Base-by-base conservation (phyloP, 192 early-diverging fungal genomes). In the Lobulomyces angularis region DNA sequence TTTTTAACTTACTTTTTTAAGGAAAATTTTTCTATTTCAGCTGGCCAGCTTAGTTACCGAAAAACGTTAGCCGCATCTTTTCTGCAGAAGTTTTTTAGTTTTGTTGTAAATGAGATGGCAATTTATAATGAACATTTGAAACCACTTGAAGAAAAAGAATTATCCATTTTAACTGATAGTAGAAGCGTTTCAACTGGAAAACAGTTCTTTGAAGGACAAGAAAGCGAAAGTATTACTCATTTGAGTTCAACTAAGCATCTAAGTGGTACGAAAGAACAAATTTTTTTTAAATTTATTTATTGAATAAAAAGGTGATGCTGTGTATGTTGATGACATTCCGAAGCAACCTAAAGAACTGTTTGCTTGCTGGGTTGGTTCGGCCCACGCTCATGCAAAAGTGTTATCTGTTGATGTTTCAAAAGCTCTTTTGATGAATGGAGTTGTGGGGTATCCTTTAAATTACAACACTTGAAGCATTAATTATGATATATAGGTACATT, bases 321-420 rank as follows among this genome's bases (percentile, higher is more conserved):
- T 73, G 21, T 90, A 87, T 50, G 48, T 78, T 3, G 85, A 90
- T 58, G 88, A 90, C 47, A 84, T 87, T 48, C 88, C 88, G 8
- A 56, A 54, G 24, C 30, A 74, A 4, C 46, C 62, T 14, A 74
- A 69, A 55, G 88, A 90, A 59, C 48, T 77, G 35, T 74, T 81
- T 48, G 70, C 66, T 35, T 74, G 56, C 4, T 51, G 87, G 42
- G 79, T 90, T 25, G 50, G 75, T 42, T 76, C 81, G 23, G 46
- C 61, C 27, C 64, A 61, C 16, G 71, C 80, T 1, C 80, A 83
- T 36, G 88, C 81, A 8, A 66, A 59, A 35, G 80, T 90, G 22
- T n/a, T n/a, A n/a, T n/a, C 59, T 19, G 70, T 83, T 26, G 78
- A 87, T 58, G 45, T 67, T 3, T 37, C 65, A 5, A 53, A 43